Conservation (phyloP, 352 stramenopile species). For the Phytophthora hibernalis region DNA sequence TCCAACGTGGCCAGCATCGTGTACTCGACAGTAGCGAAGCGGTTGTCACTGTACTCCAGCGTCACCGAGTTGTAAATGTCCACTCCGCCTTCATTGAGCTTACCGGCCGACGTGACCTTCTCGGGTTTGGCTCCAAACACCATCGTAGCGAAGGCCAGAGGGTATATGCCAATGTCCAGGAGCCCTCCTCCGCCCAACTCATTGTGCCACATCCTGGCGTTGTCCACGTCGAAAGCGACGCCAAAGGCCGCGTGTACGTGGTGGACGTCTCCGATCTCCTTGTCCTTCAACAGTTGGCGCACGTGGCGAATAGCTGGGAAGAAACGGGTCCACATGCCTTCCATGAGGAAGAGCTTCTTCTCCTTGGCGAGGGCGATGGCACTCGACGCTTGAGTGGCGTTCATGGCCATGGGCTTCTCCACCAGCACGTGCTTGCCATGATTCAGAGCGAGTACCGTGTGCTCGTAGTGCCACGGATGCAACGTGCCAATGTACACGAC, state of each 20-base stretch:
- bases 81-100: slow-evolving; percentile 59
- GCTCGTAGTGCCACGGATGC: slow-evolving; percentile 77
- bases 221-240: slow-evolving; percentile 39
- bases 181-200: slow-evolving; percentile 74
- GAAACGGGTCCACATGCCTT: slow-evolving; percentile 91
- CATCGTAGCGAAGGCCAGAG: slow-evolving; percentile 75
- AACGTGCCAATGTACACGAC: slow-evolving; percentile 92
- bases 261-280: slow-evolving; percentile 57
- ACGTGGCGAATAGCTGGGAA: slow-evolving; percentile 74
- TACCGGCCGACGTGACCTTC: slow-evolving; percentile 56
- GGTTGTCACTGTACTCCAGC: slow-evolving; percentile 54
- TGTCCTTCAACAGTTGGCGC: slow-evolving; percentile 44
- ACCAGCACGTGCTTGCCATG: slow-evolving; percentile 89
- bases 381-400: slow-evolving; percentile 68
- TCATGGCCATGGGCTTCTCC: slow-evolving; percentile 92
- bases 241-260: slow-evolving; percentile 62
- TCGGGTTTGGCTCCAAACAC: slow-evolving; percentile 58
- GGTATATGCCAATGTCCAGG: slow-evolving; percentile 84
- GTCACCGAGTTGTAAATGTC: slow-evolving; percentile 67
- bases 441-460: slow-evolving; percentile 70
- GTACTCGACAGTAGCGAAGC: slow-evolving; percentile 72
- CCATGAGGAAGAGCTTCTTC: slow-evolving; percentile 79
- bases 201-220: slow-evolving; percentile 67
- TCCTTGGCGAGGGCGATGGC: slow-evolving; percentile 57
- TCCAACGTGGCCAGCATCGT: slow-evolving; percentile 66